Conservation (phyloP, 345 rosid species). For the Abelmoschus esculentus region DNA sequence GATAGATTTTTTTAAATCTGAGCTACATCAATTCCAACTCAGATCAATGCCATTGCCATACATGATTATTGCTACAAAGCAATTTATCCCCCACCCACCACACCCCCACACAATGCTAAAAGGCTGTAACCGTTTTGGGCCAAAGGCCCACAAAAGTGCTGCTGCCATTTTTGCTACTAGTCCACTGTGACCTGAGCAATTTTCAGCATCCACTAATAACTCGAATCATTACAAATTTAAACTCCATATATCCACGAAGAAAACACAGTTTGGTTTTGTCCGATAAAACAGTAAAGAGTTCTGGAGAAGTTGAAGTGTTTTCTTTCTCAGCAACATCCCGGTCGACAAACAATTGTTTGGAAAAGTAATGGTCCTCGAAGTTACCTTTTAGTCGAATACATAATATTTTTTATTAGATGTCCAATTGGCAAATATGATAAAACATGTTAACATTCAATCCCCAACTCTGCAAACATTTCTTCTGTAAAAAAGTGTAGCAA, state of each 20-base stretch:
- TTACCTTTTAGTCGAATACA: neutral
- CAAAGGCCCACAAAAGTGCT: neutral
- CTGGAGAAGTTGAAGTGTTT: too few relatives aligned
- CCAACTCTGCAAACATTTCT: neutral
- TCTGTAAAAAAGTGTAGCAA: neutral
- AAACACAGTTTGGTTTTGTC: too few relatives aligned
- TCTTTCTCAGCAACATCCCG: too few relatives aligned
- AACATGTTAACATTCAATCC: neutral
- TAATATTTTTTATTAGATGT: neutral
- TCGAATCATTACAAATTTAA: too few relatives aligned
- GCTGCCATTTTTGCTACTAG: neutral
- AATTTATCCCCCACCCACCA: neutral
- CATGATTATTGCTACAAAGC: neutral
- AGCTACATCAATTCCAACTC: too few relatives aligned
- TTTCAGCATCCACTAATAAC: neutral
- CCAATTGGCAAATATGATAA: neutral
- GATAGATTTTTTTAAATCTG: too few relatives aligned
- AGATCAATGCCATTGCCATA: too few relatives aligned
- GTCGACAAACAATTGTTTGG: too few relatives aligned
- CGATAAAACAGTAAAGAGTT: too few relatives aligned
- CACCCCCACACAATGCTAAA: too few relatives aligned
- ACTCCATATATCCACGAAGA: too few relatives aligned
- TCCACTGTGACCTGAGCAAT: neutral
- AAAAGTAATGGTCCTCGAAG: too few relatives aligned
- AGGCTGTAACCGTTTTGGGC: neutral